Base-by-base conservation (phyloP, 148 eudicot genomes). In the Camellia granthamiana region DNA sequence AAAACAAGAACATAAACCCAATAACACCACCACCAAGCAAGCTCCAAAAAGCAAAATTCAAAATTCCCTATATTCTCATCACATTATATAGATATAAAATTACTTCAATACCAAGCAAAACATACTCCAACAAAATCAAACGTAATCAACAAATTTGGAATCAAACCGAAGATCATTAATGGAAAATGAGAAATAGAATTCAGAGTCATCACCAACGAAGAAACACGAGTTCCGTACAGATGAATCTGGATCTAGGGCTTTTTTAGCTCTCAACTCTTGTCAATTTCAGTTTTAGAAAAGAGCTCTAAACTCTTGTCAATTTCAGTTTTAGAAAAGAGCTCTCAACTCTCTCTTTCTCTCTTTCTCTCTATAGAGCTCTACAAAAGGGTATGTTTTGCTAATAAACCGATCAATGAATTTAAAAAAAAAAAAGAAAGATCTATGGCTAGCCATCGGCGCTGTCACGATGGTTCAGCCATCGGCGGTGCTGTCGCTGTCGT, bases 11-110 rank as follows among this genome's bases (percentile, higher is more conserved):
- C 66, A 62, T 10, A 10, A 75, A 11, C 42, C 18, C 23, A 0
- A 69, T 16, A 69, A 69, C 38, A 13, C 4, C 58, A 78, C 54
- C 21, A 76, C 46, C 69, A n/a, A 68, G n/a, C 56, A 60, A 76
- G 78, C 56, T 61, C n/a, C 69, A 76, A 76, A 23, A 76, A 43
- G 79, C 70, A 62, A 62, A 76, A 43, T 76, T 68, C 69, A 3
- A 46, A 44, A 6, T 62, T 62, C 56, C 12, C n/a, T n/a, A 14
- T 15, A 3, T 10, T 8, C 55, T 61, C 68, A 44, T 19, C 23
- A 11, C 49, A 74, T 56, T 7, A 7, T 56, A 19, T 10, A 7
- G 21, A 70, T 46, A 38, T 3, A 60, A 4, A 43, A 77, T 77
- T 7, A 21, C 42, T 77, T 64, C 43, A 21, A 64, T 49, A 15